These are phyloP conservation scores for Ascosphaera pollenicola DNA, from an alignment of 2,329 filamentous ascomycete genomes.

Conservation along the genomic window DNA sequence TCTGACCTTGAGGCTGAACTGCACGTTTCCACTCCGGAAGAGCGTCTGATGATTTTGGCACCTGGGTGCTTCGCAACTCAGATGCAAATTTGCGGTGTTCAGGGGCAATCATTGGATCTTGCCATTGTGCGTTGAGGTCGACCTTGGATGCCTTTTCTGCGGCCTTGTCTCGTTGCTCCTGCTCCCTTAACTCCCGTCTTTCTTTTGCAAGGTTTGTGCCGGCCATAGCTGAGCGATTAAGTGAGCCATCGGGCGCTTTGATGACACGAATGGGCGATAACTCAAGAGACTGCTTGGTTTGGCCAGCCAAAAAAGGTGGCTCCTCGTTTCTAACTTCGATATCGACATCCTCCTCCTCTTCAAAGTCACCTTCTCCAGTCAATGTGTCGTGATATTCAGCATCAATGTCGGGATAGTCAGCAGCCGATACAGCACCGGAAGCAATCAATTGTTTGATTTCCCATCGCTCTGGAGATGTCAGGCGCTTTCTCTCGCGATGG, in stretches of 20 bases:
- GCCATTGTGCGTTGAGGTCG: slow-evolving; percentile 78
- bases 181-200: slow-evolving; percentile 65
- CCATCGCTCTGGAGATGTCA: slow-evolving; percentile 95
- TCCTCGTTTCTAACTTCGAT: slow-evolving; percentile 95
- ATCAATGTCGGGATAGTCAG: slow-evolving; percentile 84
- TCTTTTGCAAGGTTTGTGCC: slow-evolving; percentile 78
- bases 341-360: slow-evolving; percentile 89
- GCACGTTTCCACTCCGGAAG: slow-evolving; percentile 87
- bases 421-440: slow-evolving; percentile 77
- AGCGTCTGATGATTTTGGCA: slow-evolving; percentile 36
- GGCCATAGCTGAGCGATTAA: slow-evolving; percentile 91
- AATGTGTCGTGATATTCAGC: slow-evolving; percentile 82
- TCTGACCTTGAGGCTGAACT: slow-evolving; percentile 55
- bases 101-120: slow-evolving; percentile 81
- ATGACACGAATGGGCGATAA: slow-evolving; percentile 89
- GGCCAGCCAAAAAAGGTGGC: slow-evolving; percentile 82
- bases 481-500: slow-evolving; percentile 55
- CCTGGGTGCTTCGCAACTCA: slow-evolving; percentile 50
- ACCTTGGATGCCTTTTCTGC: slow-evolving; percentile 56
- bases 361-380: slow-evolving; percentile 66
- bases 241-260: slow-evolving; percentile 92
- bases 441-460: slow-evolving; percentile 94
- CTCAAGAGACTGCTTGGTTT: slow-evolving; percentile 90
- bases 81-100: slow-evolving; percentile 75
- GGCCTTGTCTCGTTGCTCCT: slow-evolving; percentile 59